phyloP scores from a whole-genome alignment of 495 filamentous ascomycete genomes.

The Oleoguttula mirabilis region DNA sequence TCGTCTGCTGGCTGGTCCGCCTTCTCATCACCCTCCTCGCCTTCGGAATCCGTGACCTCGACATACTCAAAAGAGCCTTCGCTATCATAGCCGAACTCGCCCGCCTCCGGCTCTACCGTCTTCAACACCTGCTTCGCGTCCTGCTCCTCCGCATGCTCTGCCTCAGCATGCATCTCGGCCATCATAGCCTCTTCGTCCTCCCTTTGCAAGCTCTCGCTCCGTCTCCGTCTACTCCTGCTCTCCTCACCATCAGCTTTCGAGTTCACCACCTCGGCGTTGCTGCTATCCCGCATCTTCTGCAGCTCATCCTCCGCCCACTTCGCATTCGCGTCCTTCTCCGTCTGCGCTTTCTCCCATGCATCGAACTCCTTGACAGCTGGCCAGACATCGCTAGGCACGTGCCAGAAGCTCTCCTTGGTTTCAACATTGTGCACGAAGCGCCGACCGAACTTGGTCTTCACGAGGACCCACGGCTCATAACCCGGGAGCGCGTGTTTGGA shows the following conservation, averaged over 20 bases:
- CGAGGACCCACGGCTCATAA: constrained; percentile 80
- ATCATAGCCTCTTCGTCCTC: constrained; percentile 36
- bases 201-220: constrained; percentile 27
- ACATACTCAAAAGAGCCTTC: constrained; percentile 73
- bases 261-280: constrained; percentile 23
- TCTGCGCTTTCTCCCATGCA: constrained; percentile 39
- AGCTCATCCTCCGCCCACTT: constrained; percentile 28
- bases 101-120: constrained; percentile 17
- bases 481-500: constrained; percentile 66
- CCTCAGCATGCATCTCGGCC: constrained; percentile 18
- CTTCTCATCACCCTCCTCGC: constrained; percentile 23
- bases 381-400: constrained; percentile 72
- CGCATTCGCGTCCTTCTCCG: constrained; percentile 33
- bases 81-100: constrained; percentile 36
- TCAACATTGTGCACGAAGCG: constrained; percentile 77
- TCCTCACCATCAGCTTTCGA: constrained; percentile 17
- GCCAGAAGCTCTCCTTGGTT: constrained; percentile 85
- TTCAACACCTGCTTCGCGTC: constrained; percentile 9
- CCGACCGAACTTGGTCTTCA: constrained; percentile 77
- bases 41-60: constrained; percentile 54
- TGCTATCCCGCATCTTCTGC: constrained; percentile 28
- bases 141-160: constrained; percentile 13
- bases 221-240: constrained; percentile 20
- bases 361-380: constrained; percentile 67
- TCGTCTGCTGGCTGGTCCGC: background rate